Conservation (phyloP, 441 rosid genomes). For the Eutrema salsugineum region DNA sequence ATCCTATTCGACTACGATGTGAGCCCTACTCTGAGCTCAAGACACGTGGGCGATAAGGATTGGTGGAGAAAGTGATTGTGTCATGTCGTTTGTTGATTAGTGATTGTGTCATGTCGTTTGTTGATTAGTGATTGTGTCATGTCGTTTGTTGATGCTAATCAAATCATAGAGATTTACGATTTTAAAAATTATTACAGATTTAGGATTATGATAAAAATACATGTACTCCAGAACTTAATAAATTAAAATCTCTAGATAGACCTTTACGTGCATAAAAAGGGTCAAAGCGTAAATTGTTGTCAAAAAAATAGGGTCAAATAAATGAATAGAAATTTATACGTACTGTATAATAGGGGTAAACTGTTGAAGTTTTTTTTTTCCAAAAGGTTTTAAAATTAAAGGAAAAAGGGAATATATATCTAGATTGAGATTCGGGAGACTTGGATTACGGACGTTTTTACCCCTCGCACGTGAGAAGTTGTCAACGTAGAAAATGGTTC, state of each 20-base stretch:
- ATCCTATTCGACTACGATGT: background rate
- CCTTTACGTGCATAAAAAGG: slow-evolving; percentile 11
- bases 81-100: background rate
- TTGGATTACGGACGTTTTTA: background rate
- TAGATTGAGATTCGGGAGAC: background rate
- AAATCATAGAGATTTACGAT: background rate
- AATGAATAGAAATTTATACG: too few relatives aligned
- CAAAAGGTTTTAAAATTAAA: background rate
- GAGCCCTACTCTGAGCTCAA: background rate
- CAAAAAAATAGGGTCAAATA: too few relatives aligned
- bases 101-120: too few relatives aligned
- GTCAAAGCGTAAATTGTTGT: background rate
- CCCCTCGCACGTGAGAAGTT: slow-evolving; percentile 23
- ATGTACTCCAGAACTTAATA: background rate
- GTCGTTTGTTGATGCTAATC: background rate
- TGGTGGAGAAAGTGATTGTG: background rate
- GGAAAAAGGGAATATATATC: background rate
- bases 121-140: background rate
- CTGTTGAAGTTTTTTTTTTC: too few relatives aligned
- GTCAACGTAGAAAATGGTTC: background rate
- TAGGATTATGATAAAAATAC: background rate
- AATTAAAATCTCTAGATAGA: background rate
- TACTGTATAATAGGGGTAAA: too few relatives aligned
- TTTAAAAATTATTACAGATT: background rate
- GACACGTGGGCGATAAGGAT: background rate